These are phyloP conservation scores for Xylaria sp. DNA, from an alignment of 2,329 filamentous ascomycete species.

Conservation along the genomic window DNA sequence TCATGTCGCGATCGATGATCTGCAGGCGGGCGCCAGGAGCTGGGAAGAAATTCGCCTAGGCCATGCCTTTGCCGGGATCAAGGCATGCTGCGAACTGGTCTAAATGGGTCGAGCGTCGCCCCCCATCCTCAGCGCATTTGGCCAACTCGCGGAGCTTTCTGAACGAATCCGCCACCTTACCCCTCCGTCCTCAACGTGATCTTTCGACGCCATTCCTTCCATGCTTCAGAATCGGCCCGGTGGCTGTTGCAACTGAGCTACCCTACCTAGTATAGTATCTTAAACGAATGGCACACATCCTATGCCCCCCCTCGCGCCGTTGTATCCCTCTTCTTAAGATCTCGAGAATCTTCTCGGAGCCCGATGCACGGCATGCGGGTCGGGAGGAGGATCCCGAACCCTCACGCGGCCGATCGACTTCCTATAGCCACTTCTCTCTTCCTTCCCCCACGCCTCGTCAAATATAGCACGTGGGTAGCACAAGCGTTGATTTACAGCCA, in stretches of 20 bases:
- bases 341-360: constrained; percentile 13
- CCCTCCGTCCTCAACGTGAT: constrained; percentile 10
- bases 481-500: neutral
- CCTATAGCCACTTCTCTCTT: constrained; percentile 8
- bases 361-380: constrained; percentile 21
- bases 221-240: neutral
- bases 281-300: constrained; percentile 22
- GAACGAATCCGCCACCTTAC: constrained; percentile 28
- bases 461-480: neutral
- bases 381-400: constrained; percentile 14
- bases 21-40: constrained; percentile 27
- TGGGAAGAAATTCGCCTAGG: constrained; percentile 26
- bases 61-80: constrained; percentile 30
- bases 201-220: constrained; percentile 11
- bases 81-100: constrained; percentile 20
- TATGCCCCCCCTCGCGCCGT: neutral
- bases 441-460: neutral
- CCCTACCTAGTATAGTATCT: neutral
- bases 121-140: constrained; percentile 11
- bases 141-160: constrained; percentile 23
- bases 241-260: constrained; percentile 20
- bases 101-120: constrained; percentile 20
- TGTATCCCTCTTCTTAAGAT: neutral
- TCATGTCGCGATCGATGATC: constrained; percentile 24
- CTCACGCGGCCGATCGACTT: constrained; percentile 22